These are phyloP conservation scores for Andrographis paniculata DNA, from an alignment of 305 asterid species.

Conservation along the genomic window DNA sequence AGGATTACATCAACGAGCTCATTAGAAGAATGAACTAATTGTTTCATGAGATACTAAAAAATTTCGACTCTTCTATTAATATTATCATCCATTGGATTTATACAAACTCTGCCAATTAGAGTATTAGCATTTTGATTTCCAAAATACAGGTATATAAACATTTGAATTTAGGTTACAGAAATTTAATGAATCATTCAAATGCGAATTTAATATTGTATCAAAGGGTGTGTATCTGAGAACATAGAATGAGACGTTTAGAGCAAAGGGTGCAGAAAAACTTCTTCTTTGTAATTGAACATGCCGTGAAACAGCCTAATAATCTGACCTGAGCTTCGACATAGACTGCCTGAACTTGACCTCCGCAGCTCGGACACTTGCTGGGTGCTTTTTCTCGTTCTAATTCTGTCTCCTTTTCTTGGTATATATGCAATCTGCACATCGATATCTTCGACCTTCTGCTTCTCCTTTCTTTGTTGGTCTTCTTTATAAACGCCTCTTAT, in stretches of 20 bases:
- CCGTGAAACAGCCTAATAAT: conserved; percentile 21
- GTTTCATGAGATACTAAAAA: not conserved
- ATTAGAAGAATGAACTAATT: conserved; percentile 55
- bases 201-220: too few species aligned
- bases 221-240: conserved; percentile 10
- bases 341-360: conserved; percentile 37
- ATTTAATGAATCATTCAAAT: not conserved
- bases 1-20: conserved; percentile 54
- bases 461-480: too few species aligned
- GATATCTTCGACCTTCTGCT: too few species aligned
- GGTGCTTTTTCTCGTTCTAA: conserved; percentile 26
- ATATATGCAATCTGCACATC: conserved; percentile 22
- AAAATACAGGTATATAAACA: too few species aligned
- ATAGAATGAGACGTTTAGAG: conserved; percentile 27
- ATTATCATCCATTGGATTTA: too few species aligned
- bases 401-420: conserved; percentile 30
- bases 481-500: too few species aligned
- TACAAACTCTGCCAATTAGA: too few species aligned
- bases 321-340: conserved; percentile 23
- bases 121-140: too few species aligned
- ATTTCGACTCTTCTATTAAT: too few species aligned
- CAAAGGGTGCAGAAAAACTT: conserved; percentile 37
- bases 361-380: conserved; percentile 38
- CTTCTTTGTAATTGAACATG: conserved; percentile 35
- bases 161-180: too few species aligned